Evolutionary conservation across 108 stramenopile species (phyloP), one percentile per base, ranked within the genome.

Genomic region (Schizochytrium sp.): DNA sequence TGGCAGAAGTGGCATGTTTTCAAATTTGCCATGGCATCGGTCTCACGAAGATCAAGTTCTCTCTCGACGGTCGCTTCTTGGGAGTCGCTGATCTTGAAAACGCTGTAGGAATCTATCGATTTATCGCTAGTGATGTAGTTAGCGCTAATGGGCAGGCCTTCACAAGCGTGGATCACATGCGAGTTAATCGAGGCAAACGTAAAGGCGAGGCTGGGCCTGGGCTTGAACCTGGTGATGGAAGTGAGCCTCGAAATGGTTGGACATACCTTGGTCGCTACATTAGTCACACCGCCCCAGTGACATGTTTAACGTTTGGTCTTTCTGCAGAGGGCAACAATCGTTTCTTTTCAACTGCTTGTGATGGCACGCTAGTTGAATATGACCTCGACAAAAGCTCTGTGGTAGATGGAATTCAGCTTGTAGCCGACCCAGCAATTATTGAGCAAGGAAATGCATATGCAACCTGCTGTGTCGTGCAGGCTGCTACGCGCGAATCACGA

Each of bases 301-400:
- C 92, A 3, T 93, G 93, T 12, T 57, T 94, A 3, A 91, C 91
- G 53, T 94, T 93, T 45, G 93, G 93, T 3, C 56, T 87, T n/a
- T 61, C 90, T 8, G 93, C 92, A 73, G 92, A 93, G 53, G 92
- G 92, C 41, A 46, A 58, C 4, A 88, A 92, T 46, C 87, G 92
- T 3, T 91, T 95, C 44, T 90, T 93, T 28, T 90, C 91, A 19
- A 91, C 94, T 10, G 93, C 90, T 13, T 87, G 91, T 61, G 94
- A 95, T 55, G 88, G 93, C 57, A 57, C 5, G 7, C 87, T 93
- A 4, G 93, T 93, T 41, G 93, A 94, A 91, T 94, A 93, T 64
- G 92, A 95, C 73, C 88, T 94, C 19, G 88, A 3, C 45, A 3
- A 10, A 46, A 53, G 46, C n/a, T 88, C 91, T 38, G 50, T 89